Evolutionary conservation across 495 filamentous ascomycete genomes (phyloP).

Genomic region (Aspergillus biplanus): DNA sequence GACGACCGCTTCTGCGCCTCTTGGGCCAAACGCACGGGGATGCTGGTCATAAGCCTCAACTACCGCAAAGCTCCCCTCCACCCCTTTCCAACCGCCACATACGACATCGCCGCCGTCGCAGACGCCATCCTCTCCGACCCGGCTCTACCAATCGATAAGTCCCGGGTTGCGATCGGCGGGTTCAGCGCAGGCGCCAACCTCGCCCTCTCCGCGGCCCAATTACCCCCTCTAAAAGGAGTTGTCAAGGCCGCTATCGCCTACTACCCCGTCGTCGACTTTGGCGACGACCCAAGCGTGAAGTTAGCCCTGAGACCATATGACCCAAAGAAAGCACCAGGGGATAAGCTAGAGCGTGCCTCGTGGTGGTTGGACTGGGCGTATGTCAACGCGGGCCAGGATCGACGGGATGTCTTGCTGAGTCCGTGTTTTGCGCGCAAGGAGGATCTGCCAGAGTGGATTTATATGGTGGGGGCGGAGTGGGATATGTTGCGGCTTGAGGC

Average conservation of each 20-base stretch:
- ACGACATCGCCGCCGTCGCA: conserved; percentile 30
- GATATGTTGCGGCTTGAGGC: conserved; percentile 37
- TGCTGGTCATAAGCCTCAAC: conserved; percentile 40
- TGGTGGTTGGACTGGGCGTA: conserved; percentile 38
- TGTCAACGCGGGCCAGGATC: conserved; percentile 34
- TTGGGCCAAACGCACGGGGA: conserved; percentile 35
- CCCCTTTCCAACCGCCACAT: conserved; percentile 34
- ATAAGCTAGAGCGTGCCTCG: conserved; percentile 29
- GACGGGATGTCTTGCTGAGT: conserved; percentile 40
- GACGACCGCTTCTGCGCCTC: conserved; percentile 38
- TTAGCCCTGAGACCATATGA: conserved; percentile 31
- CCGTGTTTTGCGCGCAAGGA: conserved; percentile 33
- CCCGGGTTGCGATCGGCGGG: conserved; percentile 38
- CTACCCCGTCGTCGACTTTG: conserved; percentile 41
- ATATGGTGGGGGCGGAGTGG: conserved; percentile 35
- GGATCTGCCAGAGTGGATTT: conserved; percentile 37
- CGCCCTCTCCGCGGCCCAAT: conserved; percentile 33
- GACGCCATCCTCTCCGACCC: conserved; percentile 42
- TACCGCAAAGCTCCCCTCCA: conserved; percentile 39
- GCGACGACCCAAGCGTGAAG: conserved; percentile 30
- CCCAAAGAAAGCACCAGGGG: conserved; percentile 22
- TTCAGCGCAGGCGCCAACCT: conserved; percentile 45
- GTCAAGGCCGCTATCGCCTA: conserved; percentile 36
- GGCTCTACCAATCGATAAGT: conserved; percentile 35
- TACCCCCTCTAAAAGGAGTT: conserved; percentile 30